Evolutionary conservation across 805 yeast species (phyloP).

Genomic region (Yarrowia porcina): DNA sequence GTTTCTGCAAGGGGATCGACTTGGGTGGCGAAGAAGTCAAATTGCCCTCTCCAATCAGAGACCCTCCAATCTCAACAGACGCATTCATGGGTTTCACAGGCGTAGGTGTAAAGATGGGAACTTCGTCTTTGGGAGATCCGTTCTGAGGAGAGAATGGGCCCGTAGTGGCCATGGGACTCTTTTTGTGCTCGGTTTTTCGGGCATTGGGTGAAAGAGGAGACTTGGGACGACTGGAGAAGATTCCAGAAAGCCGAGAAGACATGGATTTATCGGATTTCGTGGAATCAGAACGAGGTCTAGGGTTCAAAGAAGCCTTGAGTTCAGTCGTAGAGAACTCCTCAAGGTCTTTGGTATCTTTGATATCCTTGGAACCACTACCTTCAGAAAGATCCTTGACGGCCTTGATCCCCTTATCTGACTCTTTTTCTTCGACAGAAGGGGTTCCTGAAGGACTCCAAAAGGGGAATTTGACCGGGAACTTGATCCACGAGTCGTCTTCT

Average conservation of each 20-base stretch:
- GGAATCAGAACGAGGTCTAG: not conserved
- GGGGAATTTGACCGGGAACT: slow-evolving; percentile 19
- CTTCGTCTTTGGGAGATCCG: not conserved
- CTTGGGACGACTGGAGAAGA: not conserved
- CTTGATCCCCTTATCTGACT: not conserved
- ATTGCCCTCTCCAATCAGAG: slow-evolving; percentile 7
- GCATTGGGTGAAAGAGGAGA: slow-evolving; percentile 17
- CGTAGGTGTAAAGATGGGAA: slow-evolving; percentile 1
- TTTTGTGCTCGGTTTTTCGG: not conserved
- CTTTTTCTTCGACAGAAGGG: not conserved
- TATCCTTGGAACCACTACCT: not conserved
- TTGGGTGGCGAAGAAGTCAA: slow-evolving; percentile 15
- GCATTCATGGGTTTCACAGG: not conserved
- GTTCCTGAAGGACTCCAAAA: slow-evolving; percentile 21
- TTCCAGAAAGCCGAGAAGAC: slow-evolving; percentile 12
- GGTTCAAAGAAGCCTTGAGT: not conserved
- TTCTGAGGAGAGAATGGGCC: not conserved
- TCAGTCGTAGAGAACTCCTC: not conserved
- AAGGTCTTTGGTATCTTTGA: not conserved
- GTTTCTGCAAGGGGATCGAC: not conserved
- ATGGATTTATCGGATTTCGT: not conserved
- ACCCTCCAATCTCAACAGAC: not conserved
- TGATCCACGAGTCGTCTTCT: slow-evolving; percentile 21
- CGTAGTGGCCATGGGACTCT: not conserved
- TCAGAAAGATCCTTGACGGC: not conserved